phyloP scores from a whole-genome alignment of 2,329 filamentous ascomycete genomes.

The Fusarium subglutinans region DNA sequence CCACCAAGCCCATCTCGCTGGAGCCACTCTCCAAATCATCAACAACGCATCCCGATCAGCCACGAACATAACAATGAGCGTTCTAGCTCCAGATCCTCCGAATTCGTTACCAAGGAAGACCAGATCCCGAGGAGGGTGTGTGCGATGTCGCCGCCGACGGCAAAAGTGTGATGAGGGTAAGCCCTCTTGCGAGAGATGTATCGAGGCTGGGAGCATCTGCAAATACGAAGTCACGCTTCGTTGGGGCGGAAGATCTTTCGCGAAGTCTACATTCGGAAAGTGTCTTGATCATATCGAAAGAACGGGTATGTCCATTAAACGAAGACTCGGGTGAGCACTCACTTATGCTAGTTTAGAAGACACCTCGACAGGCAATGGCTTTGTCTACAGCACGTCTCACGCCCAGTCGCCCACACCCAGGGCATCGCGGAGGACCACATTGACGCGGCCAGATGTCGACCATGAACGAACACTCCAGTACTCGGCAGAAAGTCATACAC shows the following conservation, averaged over 20 bases:
- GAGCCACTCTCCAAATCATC: neutral
- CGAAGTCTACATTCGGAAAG: constrained; percentile 23
- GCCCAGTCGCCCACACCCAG: neutral
- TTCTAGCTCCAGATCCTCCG: neutral
- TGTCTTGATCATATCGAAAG: constrained; percentile 3
- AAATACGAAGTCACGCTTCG: constrained; percentile 21
- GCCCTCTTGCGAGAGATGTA: constrained; percentile 26
- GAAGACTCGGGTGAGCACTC: fast-evolving
- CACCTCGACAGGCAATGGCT: neutral
- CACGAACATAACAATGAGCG: neutral
- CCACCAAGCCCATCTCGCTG: neutral
- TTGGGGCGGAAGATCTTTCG: constrained; percentile 28
- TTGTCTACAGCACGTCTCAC: constrained; percentile 6
- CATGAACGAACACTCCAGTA: no score
- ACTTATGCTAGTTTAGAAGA: neutral
- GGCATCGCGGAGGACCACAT: no score
- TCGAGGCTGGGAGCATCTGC: constrained; percentile 1
- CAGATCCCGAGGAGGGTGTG: constrained; percentile 28
- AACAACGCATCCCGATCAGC: neutral
- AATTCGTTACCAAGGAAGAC: neutral
- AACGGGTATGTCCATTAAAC: neutral
- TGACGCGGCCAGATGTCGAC: neutral
- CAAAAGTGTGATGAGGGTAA: constrained; percentile 33
- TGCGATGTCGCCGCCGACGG: constrained; percentile 20
- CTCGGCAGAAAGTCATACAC: no score